phyloP scores from a whole-genome alignment of 805 yeast genomes.

The Tetrapisispora pingtungensis region DNA sequence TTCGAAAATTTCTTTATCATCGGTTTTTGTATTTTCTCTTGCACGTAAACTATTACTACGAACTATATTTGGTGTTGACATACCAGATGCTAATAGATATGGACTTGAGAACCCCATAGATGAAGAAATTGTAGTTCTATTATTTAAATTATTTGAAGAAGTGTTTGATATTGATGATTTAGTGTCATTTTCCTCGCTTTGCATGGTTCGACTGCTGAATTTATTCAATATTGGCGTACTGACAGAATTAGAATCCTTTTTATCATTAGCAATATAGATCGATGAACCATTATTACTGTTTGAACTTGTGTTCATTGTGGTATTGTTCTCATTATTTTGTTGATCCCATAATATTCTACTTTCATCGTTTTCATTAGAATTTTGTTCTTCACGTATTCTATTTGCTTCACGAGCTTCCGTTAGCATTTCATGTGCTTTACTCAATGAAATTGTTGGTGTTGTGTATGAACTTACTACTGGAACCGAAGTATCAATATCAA shows the following conservation, averaged over 20 bases:
- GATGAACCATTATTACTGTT: constrained; percentile 4
- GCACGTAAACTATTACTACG: constrained; percentile 8
- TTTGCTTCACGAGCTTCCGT: constrained; percentile 73
- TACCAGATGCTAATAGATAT: constrained; percentile 54
- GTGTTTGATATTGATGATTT: constrained; percentile 12
- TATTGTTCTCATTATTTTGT: constrained; percentile 9
- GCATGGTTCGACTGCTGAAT: neutral
- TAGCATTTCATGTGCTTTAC: constrained; percentile 76
- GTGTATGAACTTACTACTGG: constrained; percentile 91
- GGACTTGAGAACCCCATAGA: constrained; percentile 55
- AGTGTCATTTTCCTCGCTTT: constrained; percentile 1
- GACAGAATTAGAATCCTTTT: neutral
- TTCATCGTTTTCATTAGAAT: constrained; percentile 18
- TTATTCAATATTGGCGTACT: constrained; percentile 1
- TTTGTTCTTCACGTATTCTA: constrained; percentile 39
- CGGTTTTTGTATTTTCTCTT: neutral
- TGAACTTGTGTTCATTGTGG: neutral
- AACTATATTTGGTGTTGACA: constrained; percentile 39
- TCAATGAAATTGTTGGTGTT: constrained; percentile 83
- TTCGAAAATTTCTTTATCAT: no score
- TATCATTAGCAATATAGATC: neutral
- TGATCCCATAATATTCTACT: constrained; percentile 25
- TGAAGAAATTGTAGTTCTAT: constrained; percentile 17
- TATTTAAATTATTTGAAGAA: constrained; percentile 5
- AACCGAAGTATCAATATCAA: constrained; percentile 83